phyloP scores from a whole-genome alignment of 192 early-diverging fungal species.

The Obelidium mucronatum region DNA sequence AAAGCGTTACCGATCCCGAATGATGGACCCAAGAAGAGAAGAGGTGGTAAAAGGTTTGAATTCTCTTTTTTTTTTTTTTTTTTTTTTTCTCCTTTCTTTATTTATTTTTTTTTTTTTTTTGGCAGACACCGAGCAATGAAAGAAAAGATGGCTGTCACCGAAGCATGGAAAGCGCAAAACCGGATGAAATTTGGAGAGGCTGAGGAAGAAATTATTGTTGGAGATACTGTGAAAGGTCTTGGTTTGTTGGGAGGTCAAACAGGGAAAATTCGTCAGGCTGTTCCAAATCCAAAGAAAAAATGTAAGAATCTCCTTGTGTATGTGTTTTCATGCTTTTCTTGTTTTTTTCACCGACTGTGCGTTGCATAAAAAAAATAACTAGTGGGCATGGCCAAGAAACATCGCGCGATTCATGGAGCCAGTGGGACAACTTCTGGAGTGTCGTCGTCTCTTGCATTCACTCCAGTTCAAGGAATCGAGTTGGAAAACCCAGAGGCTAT shows the following conservation, averaged over 20 bases:
- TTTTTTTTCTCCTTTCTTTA: neutral
- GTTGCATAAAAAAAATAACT: neutral
- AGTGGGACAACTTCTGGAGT: constrained; percentile 74
- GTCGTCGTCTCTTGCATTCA: constrained; percentile 90
- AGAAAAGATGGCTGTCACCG: constrained; percentile 83
- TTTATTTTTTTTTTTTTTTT: neutral
- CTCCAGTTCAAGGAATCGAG: constrained; percentile 95
- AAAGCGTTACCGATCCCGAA: constrained; percentile 93
- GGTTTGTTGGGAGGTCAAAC: constrained; percentile 83
- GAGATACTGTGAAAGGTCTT: constrained; percentile 79
- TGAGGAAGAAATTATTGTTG: constrained; percentile 90
- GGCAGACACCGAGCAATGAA: constrained; percentile 76
- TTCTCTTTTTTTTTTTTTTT: neutral
- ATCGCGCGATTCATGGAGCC: constrained; percentile 14
- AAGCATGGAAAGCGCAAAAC: constrained; percentile 90
- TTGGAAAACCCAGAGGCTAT: constrained; percentile 79
- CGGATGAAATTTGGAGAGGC: constrained; percentile 90
- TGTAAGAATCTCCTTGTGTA: constrained; percentile 54
- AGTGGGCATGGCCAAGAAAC: constrained; percentile 44
- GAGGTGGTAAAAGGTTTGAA: constrained; percentile 82
- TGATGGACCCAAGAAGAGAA: constrained; percentile 87
- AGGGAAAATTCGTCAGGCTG: constrained; percentile 79
- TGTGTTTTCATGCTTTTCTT: constrained; percentile 3
- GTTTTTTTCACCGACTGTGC: neutral
- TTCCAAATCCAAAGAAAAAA: constrained; percentile 74